phyloP scores from a whole-genome alignment of 164 flowering plant genomes.

The Dillenia suffruticosa region DNA sequence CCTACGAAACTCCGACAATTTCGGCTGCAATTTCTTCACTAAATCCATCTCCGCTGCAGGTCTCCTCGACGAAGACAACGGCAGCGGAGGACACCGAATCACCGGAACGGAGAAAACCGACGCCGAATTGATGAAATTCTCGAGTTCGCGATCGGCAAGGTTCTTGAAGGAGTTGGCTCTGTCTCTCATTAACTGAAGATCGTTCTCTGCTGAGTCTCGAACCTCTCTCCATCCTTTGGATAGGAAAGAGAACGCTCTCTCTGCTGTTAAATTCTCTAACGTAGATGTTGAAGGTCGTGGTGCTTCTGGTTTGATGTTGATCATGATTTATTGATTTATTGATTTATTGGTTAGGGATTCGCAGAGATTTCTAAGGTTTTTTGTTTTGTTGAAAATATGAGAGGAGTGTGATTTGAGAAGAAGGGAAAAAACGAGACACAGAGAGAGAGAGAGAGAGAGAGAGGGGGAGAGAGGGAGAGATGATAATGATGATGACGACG shows the following conservation, averaged over 20 bases:
- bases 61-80: too few species aligned
- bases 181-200: slow-evolving; percentile 47
- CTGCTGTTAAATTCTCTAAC: slow-evolving; percentile 13
- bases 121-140: slow-evolving; percentile 53
- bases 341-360: not conserved
- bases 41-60: slow-evolving; percentile 56
- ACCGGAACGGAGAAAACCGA: slow-evolving; percentile 46
- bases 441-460: not conserved
- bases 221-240: slow-evolving; percentile 62
- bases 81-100: slow-evolving; percentile 16
- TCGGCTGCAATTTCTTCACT: slow-evolving; percentile 55
- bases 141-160: slow-evolving; percentile 59
- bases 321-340: too few species aligned
- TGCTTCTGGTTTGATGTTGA: too few species aligned
- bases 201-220: slow-evolving; percentile 60
- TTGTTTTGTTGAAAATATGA: not conserved
- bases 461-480: not conserved
- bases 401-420: not conserved
- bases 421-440: not conserved
- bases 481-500: too few species aligned
- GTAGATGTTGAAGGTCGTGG: too few species aligned
- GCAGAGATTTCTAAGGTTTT: not conserved
- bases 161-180: slow-evolving; percentile 60
- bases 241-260: slow-evolving; percentile 51
- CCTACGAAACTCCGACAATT: slow-evolving; percentile 50